A percentile compares a stretch with the other conserved stretches of the same genome.
Evolutionary conservation across 352 stramenopile species (phyloP).

Genomic region (Globisporangium polare): DNA sequence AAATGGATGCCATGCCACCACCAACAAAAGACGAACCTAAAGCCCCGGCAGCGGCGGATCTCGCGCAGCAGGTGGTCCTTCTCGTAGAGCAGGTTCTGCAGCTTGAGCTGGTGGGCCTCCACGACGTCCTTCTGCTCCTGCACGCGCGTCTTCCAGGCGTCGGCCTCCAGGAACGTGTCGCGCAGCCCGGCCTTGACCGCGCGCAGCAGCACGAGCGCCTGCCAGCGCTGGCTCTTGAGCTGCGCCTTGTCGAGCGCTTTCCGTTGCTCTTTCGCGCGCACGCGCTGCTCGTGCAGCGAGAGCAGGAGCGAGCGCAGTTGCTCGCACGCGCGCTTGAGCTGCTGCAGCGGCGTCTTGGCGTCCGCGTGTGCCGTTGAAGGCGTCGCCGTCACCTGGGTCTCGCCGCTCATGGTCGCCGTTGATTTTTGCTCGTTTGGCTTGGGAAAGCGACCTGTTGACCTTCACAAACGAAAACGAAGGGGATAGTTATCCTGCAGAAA

Average conservation of each 20-base stretch:
- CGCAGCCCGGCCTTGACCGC: conserved; percentile 51
- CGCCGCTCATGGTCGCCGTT: background rate
- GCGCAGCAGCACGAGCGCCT: conserved; percentile 48
- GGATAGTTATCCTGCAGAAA: background rate
- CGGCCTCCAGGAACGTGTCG: conserved; percentile 67
- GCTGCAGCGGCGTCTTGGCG: conserved; percentile 27
- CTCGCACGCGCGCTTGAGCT: conserved; percentile 49
- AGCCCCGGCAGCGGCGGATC: conserved; percentile 67
- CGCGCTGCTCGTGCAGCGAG: conserved; percentile 31
- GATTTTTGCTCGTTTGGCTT: background rate
- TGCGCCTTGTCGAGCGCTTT: conserved; percentile 32
- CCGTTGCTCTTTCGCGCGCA: conserved; percentile 12
- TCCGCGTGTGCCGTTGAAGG: conserved; percentile 8
- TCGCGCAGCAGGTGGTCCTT: conserved; percentile 79
- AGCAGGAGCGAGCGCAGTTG: conserved; percentile 39
- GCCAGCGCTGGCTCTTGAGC: conserved; percentile 51
- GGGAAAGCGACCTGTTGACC: conserved; percentile 6
- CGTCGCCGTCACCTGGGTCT: background rate
- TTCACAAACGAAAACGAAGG: background rate
- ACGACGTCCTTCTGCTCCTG: conserved; percentile 73
- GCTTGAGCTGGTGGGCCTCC: conserved; percentile 67
- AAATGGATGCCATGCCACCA: background rate
- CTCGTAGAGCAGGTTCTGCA: conserved; percentile 83
- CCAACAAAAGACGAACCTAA: conserved; percentile 30
- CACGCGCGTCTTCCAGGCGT: conserved; percentile 57